phyloP scores from a whole-genome alignment of 306 rosid species.

The Medicago truncatula region DNA sequence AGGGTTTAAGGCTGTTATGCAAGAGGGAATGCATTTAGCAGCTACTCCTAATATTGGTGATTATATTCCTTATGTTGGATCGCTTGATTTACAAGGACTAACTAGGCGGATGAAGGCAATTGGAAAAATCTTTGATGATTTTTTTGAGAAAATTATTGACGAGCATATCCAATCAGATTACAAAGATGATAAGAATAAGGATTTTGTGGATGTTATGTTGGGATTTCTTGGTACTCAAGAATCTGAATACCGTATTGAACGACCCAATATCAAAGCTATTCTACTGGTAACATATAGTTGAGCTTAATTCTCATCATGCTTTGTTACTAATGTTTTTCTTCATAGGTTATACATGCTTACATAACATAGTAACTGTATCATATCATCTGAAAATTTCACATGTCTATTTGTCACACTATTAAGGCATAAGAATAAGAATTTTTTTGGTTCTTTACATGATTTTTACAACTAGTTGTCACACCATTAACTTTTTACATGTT shows the following conservation, averaged over 20 bases:
- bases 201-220: slow-evolving; percentile 74
- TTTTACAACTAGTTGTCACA: background rate
- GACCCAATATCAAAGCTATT: slow-evolving; percentile 64
- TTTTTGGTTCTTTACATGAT: background rate
- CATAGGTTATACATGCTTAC: background rate
- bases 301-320: background rate
- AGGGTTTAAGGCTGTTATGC: slow-evolving; percentile 60
- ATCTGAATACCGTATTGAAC: slow-evolving; percentile 61
- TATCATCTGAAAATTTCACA: too few species aligned
- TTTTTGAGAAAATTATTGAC: slow-evolving; percentile 67
- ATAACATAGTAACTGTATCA: too few species aligned
- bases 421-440: background rate
- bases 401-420: background rate
- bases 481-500: background rate
- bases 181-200: slow-evolving; percentile 47
- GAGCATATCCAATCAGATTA: slow-evolving; percentile 55
- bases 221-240: slow-evolving; percentile 52
- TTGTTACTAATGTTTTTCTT: background rate
- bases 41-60: slow-evolving; percentile 60
- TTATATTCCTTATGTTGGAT: slow-evolving; percentile 57
- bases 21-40: slow-evolving; percentile 46
- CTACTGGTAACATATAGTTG: slow-evolving; percentile 49
- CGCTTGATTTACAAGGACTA: slow-evolving; percentile 69
- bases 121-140: slow-evolving; percentile 56
- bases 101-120: slow-evolving; percentile 50